phyloP scores from a whole-genome alignment of 176 grass and related monocot species.

The Poa annua region DNA sequence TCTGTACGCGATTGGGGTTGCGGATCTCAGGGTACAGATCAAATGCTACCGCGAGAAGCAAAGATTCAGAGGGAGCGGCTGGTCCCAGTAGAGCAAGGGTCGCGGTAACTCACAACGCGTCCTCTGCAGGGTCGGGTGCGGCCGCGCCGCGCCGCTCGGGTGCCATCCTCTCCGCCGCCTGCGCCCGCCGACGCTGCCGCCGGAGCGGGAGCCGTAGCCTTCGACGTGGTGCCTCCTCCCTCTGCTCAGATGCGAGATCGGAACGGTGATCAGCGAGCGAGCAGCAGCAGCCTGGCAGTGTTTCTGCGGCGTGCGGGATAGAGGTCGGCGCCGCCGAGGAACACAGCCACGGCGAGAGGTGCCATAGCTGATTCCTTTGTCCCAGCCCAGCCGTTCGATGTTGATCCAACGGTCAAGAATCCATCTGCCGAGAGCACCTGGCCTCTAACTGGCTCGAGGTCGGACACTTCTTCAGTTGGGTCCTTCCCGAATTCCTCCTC shows the following conservation, averaged over 20 bases:
- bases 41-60: neutral
- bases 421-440: neutral
- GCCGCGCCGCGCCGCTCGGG: slow-evolving; percentile 44
- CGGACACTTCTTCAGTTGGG: neutral
- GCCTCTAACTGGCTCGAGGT: neutral
- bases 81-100: neutral
- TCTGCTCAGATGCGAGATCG: neutral
- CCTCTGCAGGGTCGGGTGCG: slow-evolving; percentile 42
- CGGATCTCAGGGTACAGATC: neutral
- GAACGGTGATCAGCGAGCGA: neutral
- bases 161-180: slow-evolving; percentile 43
- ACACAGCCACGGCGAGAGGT: neutral
- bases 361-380: neutral
- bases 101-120: slow-evolving; percentile 48
- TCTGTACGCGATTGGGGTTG: neutral
- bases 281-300: neutral
- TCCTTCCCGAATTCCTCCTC: neutral
- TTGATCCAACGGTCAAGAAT: neutral
- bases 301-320: neutral
- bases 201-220: neutral
- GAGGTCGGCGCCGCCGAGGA: neutral
- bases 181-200: neutral
- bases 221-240: neutral
- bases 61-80: neutral
- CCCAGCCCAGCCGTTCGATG: neutral